These are phyloP conservation scores for Penicillium lagena DNA, from an alignment of 495 filamentous ascomycete genomes.

Conservation along the genomic window DNA sequence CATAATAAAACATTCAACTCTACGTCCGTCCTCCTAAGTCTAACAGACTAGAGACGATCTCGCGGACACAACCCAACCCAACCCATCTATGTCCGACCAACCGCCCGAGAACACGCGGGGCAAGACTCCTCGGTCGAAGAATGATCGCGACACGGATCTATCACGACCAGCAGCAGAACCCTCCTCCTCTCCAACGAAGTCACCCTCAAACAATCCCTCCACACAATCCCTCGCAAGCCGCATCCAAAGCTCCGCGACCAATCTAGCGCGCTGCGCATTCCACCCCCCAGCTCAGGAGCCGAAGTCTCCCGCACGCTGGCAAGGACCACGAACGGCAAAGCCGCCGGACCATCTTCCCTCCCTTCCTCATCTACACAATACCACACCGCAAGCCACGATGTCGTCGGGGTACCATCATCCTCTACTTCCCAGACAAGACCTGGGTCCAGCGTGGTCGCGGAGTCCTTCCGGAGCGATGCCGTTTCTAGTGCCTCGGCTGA, in stretches of 20 bases:
- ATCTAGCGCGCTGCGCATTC: slow-evolving; percentile 28
- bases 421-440: not conserved
- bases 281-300: slow-evolving; percentile 8
- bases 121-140: no score
- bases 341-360: slow-evolving; percentile 8
- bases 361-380: slow-evolving; percentile 7
- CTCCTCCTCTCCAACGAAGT: not conserved
- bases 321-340: slow-evolving; percentile 17
- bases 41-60: no score
- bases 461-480: slow-evolving; percentile 13
- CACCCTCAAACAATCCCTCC: slow-evolving; percentile 1
- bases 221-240: slow-evolving; percentile 25
- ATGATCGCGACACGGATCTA: not conserved
- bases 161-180: not conserved
- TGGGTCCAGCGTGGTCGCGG: not conserved
- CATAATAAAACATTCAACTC: no score
- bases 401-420: not conserved
- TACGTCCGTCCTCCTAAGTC: no score
- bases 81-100: no score
- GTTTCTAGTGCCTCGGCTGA: not conserved
- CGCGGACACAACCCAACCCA: no score
- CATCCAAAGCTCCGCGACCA: slow-evolving; percentile 33
- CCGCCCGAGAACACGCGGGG: no score
- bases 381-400: slow-evolving; percentile 3
- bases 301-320: slow-evolving; percentile 23